Evolutionary conservation across 306 rosid genomes (phyloP).

Genomic region (Inga laurina): DNA sequence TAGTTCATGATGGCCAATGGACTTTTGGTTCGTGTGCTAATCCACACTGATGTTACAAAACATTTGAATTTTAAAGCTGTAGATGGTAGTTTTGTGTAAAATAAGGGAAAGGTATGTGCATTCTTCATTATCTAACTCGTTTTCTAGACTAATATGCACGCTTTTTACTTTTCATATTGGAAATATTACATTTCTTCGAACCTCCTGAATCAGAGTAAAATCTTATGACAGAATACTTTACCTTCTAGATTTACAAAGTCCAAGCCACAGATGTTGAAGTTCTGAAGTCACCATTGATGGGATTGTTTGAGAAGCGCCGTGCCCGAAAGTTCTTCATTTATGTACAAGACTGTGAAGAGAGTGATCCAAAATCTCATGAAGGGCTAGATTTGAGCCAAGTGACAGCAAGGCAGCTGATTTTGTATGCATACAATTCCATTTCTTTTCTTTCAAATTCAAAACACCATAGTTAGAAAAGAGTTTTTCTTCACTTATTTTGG

Average conservation of each 20-base stretch:
- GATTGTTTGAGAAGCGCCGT: slow-evolving; percentile 61
- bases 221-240: slow-evolving; percentile 1
- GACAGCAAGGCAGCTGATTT: slow-evolving; percentile 52
- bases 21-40: slow-evolving; percentile 51
- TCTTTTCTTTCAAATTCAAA: neutral
- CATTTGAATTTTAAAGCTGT: slow-evolving; percentile 62
- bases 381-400: slow-evolving; percentile 53
- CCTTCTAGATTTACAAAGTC: slow-evolving; percentile 49
- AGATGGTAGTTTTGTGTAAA: slow-evolving; percentile 60
- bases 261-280: slow-evolving; percentile 64
- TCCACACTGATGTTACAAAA: slow-evolving; percentile 62
- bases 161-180: neutral
- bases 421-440: slow-evolving; percentile 31
- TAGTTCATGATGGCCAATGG: slow-evolving; percentile 74
- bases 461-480: neutral
- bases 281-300: slow-evolving; percentile 57
- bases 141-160: neutral
- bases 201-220: neutral
- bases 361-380: slow-evolving; percentile 58
- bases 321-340: slow-evolving; percentile 55
- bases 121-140: neutral
- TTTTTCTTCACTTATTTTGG: neutral
- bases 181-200: neutral
- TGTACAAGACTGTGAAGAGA: slow-evolving; percentile 56
- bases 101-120: slow-evolving; percentile 57